These are phyloP conservation scores for Apophysomyces ossiformis DNA, from an alignment of 371 early-diverging fungal genomes.

Conservation along the genomic window DNA sequence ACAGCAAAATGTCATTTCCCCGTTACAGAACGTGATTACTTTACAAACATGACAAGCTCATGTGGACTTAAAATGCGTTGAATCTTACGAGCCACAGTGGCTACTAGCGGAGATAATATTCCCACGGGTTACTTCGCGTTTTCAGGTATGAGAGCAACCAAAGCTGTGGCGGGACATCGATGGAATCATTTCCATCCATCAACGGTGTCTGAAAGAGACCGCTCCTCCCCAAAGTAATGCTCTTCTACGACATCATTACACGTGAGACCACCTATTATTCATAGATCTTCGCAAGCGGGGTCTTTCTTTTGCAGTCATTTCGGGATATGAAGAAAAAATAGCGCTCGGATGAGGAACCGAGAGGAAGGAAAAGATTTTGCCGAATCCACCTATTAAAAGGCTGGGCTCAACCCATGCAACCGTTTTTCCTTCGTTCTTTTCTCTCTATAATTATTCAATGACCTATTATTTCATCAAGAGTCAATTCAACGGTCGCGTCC, in stretches of 20 bases:
- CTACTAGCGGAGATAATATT: too few species aligned
- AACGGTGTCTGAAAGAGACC: background rate
- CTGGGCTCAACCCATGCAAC: background rate
- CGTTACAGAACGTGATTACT: too few species aligned
- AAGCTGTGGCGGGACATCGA: background rate
- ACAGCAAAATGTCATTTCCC: too few species aligned
- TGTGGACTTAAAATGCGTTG: background rate
- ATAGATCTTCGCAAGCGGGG: background rate
- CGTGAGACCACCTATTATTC: background rate
- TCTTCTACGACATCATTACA: background rate
- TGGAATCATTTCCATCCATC: background rate
- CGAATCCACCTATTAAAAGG: background rate
- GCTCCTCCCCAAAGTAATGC: background rate
- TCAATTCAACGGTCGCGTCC: constrained; percentile 35
- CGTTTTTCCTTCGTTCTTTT: background rate
- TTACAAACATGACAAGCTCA: background rate
- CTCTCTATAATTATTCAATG: background rate
- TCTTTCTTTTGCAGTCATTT: background rate
- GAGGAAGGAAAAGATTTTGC: background rate
- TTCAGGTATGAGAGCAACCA: too few species aligned
- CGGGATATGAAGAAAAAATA: constrained; percentile 3
- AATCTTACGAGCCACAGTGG: background rate
- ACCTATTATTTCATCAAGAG: constrained; percentile 26
- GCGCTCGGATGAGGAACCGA: constrained; percentile 5
- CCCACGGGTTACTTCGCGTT: too few species aligned